Conservation (phyloP, 2,329 filamentous ascomycete genomes). For the Apiospora marii region DNA sequence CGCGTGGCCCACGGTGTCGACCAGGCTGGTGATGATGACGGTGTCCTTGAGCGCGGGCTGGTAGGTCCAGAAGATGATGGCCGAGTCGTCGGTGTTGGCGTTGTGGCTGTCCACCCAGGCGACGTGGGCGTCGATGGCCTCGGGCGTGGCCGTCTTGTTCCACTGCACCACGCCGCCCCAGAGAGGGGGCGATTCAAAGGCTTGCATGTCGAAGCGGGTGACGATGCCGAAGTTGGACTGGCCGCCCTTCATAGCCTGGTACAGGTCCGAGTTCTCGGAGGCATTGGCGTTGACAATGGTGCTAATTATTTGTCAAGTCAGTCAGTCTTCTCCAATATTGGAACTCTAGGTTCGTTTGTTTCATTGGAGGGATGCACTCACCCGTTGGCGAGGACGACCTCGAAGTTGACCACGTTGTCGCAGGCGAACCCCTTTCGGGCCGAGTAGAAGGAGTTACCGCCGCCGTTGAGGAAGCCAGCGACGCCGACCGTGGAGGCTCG, state of each 20-base stretch:
- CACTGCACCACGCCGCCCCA: constrained; percentile 32
- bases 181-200: constrained; percentile 28
- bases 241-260: constrained; percentile 53
- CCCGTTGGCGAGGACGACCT: constrained; percentile 53
- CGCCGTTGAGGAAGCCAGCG: constrained; percentile 37
- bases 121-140: constrained; percentile 30
- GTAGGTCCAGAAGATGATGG: constrained; percentile 32
- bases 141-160: constrained; percentile 21
- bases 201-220: constrained; percentile 41
- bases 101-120: constrained; percentile 29
- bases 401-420: constrained; percentile 51
- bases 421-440: constrained; percentile 50
- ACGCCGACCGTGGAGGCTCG: constrained; percentile 38
- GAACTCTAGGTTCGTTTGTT: no score
- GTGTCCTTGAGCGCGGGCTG: constrained; percentile 27
- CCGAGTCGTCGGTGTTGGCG: constrained; percentile 28
- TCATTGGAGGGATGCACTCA: background rate
- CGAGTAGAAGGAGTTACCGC: constrained; percentile 36
- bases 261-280: constrained; percentile 48
- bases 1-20: constrained; percentile 27
- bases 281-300: constrained; percentile 48
- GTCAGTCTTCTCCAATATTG: background rate
- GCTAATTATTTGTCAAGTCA: constrained; percentile 39
- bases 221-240: constrained; percentile 53
- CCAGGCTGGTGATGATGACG: constrained; percentile 28